A percentile compares a stretch with the other conserved stretches of the same genome.
phyloP scores from a whole-genome alignment of 331 rosid genomes.

The Rhamnella rubrinervis region DNA sequence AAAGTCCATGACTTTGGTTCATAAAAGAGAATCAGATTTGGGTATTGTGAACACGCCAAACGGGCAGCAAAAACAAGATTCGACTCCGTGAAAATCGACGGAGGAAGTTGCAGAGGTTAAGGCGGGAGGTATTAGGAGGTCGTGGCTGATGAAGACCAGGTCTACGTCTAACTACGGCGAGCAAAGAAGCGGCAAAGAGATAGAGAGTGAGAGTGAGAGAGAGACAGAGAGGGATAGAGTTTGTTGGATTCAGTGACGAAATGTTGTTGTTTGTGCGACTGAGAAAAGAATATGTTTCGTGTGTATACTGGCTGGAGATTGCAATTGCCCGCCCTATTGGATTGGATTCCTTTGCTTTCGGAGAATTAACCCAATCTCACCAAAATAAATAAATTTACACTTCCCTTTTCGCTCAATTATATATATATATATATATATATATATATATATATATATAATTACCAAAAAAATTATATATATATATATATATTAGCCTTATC shows the following conservation, averaged over 20 bases:
- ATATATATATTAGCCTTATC: too few relatives aligned
- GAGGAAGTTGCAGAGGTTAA: background rate
- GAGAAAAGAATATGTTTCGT: background rate
- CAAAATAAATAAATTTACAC: conserved; percentile 14
- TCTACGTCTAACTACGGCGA: background rate
- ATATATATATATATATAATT: too few relatives aligned
- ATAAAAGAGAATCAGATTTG: background rate
- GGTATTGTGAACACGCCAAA: background rate
- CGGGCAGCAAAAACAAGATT: background rate
- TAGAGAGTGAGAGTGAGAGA: background rate
- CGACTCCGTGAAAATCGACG: background rate
- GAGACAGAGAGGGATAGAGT: background rate
- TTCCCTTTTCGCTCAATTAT: background rate
- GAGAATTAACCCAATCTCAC: conserved; percentile 23
- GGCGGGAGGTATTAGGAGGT: background rate
- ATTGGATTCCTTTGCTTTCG: conserved; percentile 40
- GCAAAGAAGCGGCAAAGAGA: too few relatives aligned
- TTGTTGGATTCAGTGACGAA: conserved; percentile 2
- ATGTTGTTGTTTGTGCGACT: conserved; percentile 18
- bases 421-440: too few relatives aligned
- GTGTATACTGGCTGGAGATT: background rate
- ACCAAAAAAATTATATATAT: too few relatives aligned
- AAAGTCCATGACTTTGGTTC: background rate
- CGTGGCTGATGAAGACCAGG: background rate
- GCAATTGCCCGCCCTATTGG: conserved; percentile 5